These are phyloP conservation scores for Starmerella apis DNA, from an alignment of 805 yeast species.

Conservation along the genomic window DNA sequence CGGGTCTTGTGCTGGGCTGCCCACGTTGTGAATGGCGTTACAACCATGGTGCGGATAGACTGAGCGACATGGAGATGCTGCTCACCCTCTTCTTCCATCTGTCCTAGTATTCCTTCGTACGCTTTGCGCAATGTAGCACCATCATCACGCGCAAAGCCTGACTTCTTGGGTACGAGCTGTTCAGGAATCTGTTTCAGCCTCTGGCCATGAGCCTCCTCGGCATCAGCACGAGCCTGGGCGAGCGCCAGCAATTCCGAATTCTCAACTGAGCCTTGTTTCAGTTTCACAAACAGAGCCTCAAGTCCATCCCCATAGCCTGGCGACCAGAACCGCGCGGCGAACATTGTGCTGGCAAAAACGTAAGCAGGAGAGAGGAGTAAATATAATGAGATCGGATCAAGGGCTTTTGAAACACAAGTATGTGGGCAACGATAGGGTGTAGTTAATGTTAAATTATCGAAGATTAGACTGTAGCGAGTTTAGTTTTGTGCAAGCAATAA, in stretches of 20 bases:
- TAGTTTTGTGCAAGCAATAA: too few relatives aligned
- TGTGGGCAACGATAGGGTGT: too few relatives aligned
- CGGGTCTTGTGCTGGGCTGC: constrained; percentile 60
- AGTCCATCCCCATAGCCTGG: constrained; percentile 29
- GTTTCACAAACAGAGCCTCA: constrained; percentile 32
- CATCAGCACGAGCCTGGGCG: constrained; percentile 60
- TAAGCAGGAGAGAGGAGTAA: constrained; percentile 2
- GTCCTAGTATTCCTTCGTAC: constrained; percentile 45
- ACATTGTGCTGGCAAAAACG: constrained; percentile 15
- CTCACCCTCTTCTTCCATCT: constrained; percentile 49
- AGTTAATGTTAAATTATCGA: background rate
- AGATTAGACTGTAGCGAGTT: too few relatives aligned
- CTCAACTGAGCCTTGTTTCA: constrained; percentile 50
- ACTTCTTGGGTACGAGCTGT: constrained; percentile 33
- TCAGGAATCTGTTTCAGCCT: constrained; percentile 38
- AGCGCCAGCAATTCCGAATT: constrained; percentile 57
- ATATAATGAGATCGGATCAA: background rate
- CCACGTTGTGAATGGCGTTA: constrained; percentile 67
- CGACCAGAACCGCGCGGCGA: constrained; percentile 26
- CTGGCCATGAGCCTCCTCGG: constrained; percentile 56
- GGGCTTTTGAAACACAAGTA: too few relatives aligned
- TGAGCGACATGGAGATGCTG: constrained; percentile 52
- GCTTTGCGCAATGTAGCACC: constrained; percentile 58
- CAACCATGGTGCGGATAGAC: constrained; percentile 48
- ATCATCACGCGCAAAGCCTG: constrained; percentile 45